Conservation (phyloP, 768 basidiomycete species). For the Collybia nuda region DNA sequence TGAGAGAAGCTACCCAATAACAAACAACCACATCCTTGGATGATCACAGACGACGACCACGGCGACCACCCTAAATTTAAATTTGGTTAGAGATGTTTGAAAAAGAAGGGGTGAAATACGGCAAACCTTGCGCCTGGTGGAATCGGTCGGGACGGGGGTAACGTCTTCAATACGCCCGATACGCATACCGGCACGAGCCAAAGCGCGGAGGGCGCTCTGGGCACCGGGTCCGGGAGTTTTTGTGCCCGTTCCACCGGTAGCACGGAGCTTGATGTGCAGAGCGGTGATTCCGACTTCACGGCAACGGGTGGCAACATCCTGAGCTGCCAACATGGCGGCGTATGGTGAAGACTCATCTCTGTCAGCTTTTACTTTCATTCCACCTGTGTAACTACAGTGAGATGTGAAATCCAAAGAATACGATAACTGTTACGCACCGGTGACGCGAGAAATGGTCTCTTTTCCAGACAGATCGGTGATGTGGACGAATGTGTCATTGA, state of each 20-base stretch:
- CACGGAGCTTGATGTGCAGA: slow-evolving; percentile 98
- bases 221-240: slow-evolving; percentile 99
- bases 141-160: slow-evolving; percentile 96
- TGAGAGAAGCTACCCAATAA: slow-evolving; percentile 5
- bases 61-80: slow-evolving; percentile 86
- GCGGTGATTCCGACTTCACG: slow-evolving; percentile 98
- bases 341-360: slow-evolving; percentile 99
- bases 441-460: slow-evolving; percentile 98
- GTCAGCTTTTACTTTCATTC: slow-evolving; percentile 99
- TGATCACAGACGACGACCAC: slow-evolving; percentile 89
- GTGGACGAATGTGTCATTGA: slow-evolving; percentile 99
- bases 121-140: slow-evolving; percentile 91
- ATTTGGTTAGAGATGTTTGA: background rate
- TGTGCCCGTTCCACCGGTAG: slow-evolving; percentile 97
- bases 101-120: background rate
- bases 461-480: slow-evolving; percentile 98
- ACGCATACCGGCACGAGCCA: slow-evolving; percentile 97
- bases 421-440: slow-evolving; percentile 54
- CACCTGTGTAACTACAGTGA: slow-evolving; percentile 48
- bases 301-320: slow-evolving; percentile 95
- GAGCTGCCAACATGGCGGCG: slow-evolving; percentile 97
- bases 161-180: slow-evolving; percentile 99
- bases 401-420: background rate
- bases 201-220: slow-evolving; percentile 95
- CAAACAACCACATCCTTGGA: slow-evolving; percentile 12